Evolutionary conservation across 805 yeast genomes (phyloP).

Genomic region (Yarrowia porcina): DNA sequence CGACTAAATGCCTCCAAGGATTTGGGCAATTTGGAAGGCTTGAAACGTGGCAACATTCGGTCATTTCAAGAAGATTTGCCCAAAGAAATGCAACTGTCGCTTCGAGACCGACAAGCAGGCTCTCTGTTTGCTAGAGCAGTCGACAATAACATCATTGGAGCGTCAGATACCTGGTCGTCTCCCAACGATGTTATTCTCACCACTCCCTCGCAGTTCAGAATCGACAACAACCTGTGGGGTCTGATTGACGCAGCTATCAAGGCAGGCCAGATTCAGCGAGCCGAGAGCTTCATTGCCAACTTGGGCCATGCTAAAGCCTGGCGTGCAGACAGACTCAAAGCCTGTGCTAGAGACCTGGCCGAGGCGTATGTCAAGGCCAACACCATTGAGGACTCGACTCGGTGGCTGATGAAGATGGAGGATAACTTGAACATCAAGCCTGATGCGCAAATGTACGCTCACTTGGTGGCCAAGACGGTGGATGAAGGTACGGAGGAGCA

Average conservation of each 20-base stretch:
- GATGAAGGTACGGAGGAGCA: not conserved
- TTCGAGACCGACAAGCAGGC: not conserved
- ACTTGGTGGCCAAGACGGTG: not conserved
- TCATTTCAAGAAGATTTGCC: not conserved
- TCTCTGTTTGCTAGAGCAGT: slow-evolving; percentile 1
- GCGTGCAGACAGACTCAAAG: not conserved
- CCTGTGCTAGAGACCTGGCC: not conserved
- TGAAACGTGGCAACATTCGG: not conserved
- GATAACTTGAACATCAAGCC: not conserved
- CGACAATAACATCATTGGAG: not conserved
- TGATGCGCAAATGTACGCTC: slow-evolving; percentile 9
- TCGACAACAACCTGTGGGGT: slow-evolving; percentile 17
- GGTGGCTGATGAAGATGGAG: not conserved
- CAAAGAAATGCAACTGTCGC: not conserved
- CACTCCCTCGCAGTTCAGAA: slow-evolving; percentile 8
- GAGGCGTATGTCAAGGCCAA: not conserved
- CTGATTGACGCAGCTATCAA: slow-evolving; percentile 16
- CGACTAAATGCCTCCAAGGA: not conserved
- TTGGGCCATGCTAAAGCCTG: slow-evolving; percentile 7
- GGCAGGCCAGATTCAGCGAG: slow-evolving; percentile 9
- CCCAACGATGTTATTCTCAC: not conserved
- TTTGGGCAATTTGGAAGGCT: not conserved
- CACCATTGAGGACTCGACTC: not conserved
- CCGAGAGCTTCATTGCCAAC: slow-evolving; percentile 9
- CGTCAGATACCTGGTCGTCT: not conserved